Conservation (phyloP, 768 basidiomycete genomes). For the Lentinula detonsa region DNA sequence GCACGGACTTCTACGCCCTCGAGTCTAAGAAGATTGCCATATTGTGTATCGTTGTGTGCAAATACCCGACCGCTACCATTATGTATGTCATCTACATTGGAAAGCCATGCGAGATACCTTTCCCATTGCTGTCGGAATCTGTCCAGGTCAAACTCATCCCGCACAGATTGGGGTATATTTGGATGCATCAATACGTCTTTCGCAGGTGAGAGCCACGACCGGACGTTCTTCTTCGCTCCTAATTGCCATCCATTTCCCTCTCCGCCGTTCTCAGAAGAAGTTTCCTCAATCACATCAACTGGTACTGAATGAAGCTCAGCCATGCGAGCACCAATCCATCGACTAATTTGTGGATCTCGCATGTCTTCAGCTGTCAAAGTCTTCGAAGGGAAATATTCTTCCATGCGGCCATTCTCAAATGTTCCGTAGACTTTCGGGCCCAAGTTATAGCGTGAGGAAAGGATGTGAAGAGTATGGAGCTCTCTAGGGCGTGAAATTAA, state of each 20-base stretch:
- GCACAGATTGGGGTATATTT: constrained; percentile 35
- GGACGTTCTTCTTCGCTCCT: constrained; percentile 60
- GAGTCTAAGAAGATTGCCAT: constrained; percentile 84
- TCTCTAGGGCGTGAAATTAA: constrained; percentile 88
- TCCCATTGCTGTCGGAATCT: constrained; percentile 59
- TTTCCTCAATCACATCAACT: constrained; percentile 55
- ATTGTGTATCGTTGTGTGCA: constrained; percentile 94
- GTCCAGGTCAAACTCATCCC: constrained; percentile 57
- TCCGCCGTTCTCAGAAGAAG: constrained; percentile 26
- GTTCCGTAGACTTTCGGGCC: constrained; percentile 93
- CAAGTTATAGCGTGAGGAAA: constrained; percentile 83
- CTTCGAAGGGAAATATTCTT: constrained; percentile 90
- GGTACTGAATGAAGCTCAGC: constrained; percentile 94
- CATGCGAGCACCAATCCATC: constrained; percentile 93
- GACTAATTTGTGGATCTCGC: constrained; percentile 66
- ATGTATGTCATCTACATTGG: constrained; percentile 48
- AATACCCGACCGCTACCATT: constrained; percentile 67
- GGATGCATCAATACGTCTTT: constrained; percentile 68
- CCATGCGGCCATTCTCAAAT: constrained; percentile 91
- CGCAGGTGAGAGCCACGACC: constrained; percentile 66
- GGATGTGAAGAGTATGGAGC: constrained; percentile 80
- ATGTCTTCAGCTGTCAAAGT: constrained; percentile 76
- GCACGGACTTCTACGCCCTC: constrained; percentile 45
- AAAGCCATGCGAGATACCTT: constrained; percentile 66
- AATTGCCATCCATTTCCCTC: constrained; percentile 50